phyloP scores from a whole-genome alignment of 2,329 filamentous ascomycete species.

The Penicillium concentricum region DNA sequence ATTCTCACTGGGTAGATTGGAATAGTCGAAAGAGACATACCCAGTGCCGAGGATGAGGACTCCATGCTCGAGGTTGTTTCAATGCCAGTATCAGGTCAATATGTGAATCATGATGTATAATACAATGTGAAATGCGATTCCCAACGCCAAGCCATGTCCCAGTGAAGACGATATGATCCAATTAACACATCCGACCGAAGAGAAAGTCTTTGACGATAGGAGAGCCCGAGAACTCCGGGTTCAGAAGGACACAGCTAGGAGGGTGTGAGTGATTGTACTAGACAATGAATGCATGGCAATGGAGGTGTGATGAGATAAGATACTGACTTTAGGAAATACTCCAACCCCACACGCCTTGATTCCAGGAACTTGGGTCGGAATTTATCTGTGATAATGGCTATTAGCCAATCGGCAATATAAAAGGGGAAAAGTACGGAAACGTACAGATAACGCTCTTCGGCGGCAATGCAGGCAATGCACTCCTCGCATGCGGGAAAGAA shows the following conservation, averaged over 20 bases:
- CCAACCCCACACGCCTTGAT: slow-evolving; percentile 74
- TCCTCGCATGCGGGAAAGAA: slow-evolving; percentile 80
- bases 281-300: background rate
- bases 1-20: background rate
- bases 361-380: slow-evolving; percentile 85
- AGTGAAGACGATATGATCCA: background rate
- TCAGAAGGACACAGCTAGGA: slow-evolving; percentile 78
- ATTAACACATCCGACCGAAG: slow-evolving; percentile 51
- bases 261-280: slow-evolving; percentile 1
- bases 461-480: slow-evolving; percentile 83
- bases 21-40: background rate
- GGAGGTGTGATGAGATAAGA: slow-evolving; percentile 11
- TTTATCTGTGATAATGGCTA: slow-evolving; percentile 44
- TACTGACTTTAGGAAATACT: slow-evolving; percentile 89
- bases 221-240: slow-evolving; percentile 91
- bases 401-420: slow-evolving; percentile 10
- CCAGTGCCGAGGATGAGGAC: background rate
- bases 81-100: background rate
- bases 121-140: background rate
- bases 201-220: slow-evolving; percentile 89
- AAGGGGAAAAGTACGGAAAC: slow-evolving; percentile 19
- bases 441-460: slow-evolving; percentile 87
- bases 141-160: background rate
- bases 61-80: background rate
- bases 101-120: background rate